Percentiles rank a stretch among this genome's conserved stretches.
Conservation (phyloP, 1,139 yeast genomes). For the Arxiozyma telluris region DNA sequence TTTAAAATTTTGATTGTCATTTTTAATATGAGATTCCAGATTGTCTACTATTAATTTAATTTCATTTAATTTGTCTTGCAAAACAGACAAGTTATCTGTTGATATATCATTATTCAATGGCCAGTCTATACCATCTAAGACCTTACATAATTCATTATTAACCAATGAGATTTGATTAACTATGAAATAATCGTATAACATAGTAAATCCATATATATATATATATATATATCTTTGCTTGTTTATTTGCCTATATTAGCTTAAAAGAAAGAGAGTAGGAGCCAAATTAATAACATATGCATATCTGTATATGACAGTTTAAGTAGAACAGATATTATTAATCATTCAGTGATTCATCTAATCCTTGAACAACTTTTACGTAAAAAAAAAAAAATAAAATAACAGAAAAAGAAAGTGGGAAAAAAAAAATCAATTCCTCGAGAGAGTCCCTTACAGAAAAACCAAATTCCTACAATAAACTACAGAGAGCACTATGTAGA, state of each 20-base stretch:
- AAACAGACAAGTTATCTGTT: not conserved
- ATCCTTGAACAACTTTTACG: not conserved
- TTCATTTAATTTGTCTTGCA: conserved; percentile 4
- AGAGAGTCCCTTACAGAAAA: not conserved
- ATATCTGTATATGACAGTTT: not conserved
- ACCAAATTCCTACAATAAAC: not conserved
- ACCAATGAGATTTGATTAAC: not conserved
- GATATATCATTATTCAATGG: not conserved
- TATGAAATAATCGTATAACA: conserved; percentile 6
- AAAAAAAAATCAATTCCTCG: not conserved
- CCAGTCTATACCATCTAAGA: not conserved
- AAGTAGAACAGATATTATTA: no score
- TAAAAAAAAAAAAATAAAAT: no score
- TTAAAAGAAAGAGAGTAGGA: not conserved
- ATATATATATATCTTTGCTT: no score
- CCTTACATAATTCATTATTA: not conserved
- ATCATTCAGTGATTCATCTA: not conserved
- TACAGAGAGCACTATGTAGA: no score
- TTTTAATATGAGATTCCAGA: not conserved
- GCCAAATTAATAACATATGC: not conserved
- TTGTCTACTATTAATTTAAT: conserved; percentile 3
- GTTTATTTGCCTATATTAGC: no score
- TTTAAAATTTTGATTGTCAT: not conserved
- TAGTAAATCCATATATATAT: not conserved
- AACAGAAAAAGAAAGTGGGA: no score